Base-by-base conservation (phyloP, 2,329 filamentous ascomycete species). In the Teratosphaeriaceae sp. region DNA sequence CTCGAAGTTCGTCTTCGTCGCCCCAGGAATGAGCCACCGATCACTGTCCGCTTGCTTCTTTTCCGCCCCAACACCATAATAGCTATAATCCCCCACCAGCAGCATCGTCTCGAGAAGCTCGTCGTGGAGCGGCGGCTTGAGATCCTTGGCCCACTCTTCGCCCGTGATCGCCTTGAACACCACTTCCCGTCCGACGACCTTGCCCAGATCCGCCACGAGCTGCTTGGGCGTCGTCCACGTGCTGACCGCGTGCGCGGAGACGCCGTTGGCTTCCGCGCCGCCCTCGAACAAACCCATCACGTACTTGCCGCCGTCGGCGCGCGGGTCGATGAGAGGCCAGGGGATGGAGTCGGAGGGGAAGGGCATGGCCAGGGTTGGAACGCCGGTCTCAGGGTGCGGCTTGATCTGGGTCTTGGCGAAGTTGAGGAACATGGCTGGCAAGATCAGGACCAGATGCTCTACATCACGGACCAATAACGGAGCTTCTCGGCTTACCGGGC, bases 91-190 rank as follows among this genome's bases (percentile, higher is more conserved):
- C 1, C 56, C 56, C 36, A 61, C 43, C 30, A 55, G 47, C 29
- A 51, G 23, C 50, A 61, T 52, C 35, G 49, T 63, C 44, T 63
- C 55, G 12, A 48, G 44, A 30, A 63, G 38, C 40, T 62, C 59
- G 2, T 54, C 40, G 7, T 45, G 43, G 29, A 61, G 49, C 5
- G 35, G 42, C 31, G 54, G 48, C 1, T 56, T 56, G 31, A 63
- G 38, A 31, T 52, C 54, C 2, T 45, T 42, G 15, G 42, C 46
- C 31, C 50, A 62, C 9, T 52, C 50, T 2, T 60, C 52, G 2
- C 36, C 48, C 2, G 54, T 45, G 9, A 62, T 45, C 2, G 51
- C 38, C 16, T 54, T 48, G 44, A 55, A 61, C 3, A 38, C 41
- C 11, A 57, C 52, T 27, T 57, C 45, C 29, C 54, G 44, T 2